Evolutionary conservation across 116 monocot species (phyloP).

Genomic region (Cymodocea nodosa): DNA sequence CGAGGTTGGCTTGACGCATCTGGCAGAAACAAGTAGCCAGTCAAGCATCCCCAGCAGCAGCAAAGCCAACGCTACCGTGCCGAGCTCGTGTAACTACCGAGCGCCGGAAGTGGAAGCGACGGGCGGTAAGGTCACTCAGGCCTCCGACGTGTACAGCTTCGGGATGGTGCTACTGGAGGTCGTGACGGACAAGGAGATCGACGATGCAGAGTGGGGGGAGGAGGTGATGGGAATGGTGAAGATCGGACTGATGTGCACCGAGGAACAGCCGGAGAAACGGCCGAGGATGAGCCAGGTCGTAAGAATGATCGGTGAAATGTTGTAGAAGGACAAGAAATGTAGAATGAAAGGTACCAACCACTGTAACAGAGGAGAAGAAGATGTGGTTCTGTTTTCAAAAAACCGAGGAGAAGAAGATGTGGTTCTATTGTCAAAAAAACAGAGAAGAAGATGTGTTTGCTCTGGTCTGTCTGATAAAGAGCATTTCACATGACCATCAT

Average conservation of each 20-base stretch:
- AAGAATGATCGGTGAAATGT: constrained; percentile 24
- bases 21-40: neutral
- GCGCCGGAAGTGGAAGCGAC: constrained; percentile 25
- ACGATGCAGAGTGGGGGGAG: constrained; percentile 13
- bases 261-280: constrained; percentile 20
- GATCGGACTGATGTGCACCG: constrained; percentile 38
- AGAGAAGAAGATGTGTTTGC: too few relatives aligned
- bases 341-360: too few relatives aligned
- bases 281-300: constrained; percentile 19
- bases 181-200: constrained; percentile 22
- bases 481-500: too few relatives aligned
- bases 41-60: neutral
- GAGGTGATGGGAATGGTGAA: constrained; percentile 42
- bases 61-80: neutral
- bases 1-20: constrained; percentile 24
- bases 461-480: too few relatives aligned
- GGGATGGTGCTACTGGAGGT: constrained; percentile 46
- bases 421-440: too few relatives aligned
- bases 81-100: constrained; percentile 12
- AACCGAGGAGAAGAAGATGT: too few relatives aligned
- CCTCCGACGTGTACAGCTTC: constrained; percentile 43
- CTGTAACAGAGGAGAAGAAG: too few relatives aligned
- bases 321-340: neutral
- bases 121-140: constrained; percentile 16
- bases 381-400: too few relatives aligned